phyloP scores from a whole-genome alignment of 192 early-diverging fungal species.

The Dimargaris verticillata region DNA sequence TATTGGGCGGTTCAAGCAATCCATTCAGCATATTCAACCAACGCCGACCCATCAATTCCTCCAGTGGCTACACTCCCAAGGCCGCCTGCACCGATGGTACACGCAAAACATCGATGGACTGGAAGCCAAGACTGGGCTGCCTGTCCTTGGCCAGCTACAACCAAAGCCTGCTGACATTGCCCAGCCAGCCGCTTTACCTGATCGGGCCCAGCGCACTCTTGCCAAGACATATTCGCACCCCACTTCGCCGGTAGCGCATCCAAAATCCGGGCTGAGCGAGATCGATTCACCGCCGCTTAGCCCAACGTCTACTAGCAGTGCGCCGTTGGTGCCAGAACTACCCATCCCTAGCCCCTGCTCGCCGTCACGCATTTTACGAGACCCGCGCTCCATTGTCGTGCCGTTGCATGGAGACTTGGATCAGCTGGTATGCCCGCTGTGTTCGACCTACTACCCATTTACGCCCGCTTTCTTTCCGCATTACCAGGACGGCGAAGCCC shows the following conservation, averaged over 20 bases:
- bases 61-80: constrained; percentile 22
- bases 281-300: not conserved
- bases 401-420: constrained; percentile 44
- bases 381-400: constrained; percentile 21
- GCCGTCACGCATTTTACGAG: constrained; percentile 6
- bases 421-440: constrained; percentile 36
- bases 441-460: constrained; percentile 22
- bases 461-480: constrained; percentile 5
- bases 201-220: not conserved
- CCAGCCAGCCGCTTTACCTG: not conserved
- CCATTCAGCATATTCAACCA: constrained; percentile 19
- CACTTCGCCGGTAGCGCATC: not conserved
- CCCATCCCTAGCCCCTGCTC: constrained; percentile 4
- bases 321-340: not conserved
- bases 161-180: not conserved
- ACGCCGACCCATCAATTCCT: constrained; percentile 42
- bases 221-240: not conserved
- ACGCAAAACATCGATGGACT: constrained; percentile 54
- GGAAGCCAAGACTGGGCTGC: constrained; percentile 24
- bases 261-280: not conserved
- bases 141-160: constrained; percentile 8
- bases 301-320: not conserved
- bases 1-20: constrained; percentile 27
- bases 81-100: constrained; percentile 39
- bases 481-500: constrained; percentile 8